A percentile compares a stretch with the other conserved stretches of the same genome.
phyloP scores from a whole-genome alignment of 2,329 filamentous ascomycete genomes.

The Colletotrichum cordylinicola region DNA sequence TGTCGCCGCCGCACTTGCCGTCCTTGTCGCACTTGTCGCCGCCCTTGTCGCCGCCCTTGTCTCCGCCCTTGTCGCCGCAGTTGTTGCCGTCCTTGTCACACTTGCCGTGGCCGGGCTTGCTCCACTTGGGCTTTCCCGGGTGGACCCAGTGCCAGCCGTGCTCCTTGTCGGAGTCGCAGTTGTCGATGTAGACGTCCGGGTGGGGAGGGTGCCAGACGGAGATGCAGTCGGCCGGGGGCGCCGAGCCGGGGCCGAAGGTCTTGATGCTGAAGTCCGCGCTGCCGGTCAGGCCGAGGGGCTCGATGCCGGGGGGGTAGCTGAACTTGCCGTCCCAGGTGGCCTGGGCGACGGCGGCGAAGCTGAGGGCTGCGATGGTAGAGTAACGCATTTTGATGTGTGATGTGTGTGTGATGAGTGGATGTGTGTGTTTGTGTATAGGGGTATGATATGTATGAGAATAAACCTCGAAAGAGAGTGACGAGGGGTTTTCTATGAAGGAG shows the following conservation, averaged over 20 bases:
- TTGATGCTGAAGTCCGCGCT: slow-evolving; percentile 12
- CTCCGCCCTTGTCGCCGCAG: neutral
- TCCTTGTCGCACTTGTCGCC: neutral
- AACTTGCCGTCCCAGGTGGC: slow-evolving; percentile 24
- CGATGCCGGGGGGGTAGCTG: slow-evolving; percentile 27
- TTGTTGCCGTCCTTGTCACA: slow-evolving; percentile 1
- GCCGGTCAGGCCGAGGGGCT: slow-evolving; percentile 11
- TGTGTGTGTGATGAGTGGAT: no score
- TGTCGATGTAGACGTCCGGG: slow-evolving; percentile 38
- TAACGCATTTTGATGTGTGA: slow-evolving; percentile 19
- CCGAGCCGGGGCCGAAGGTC: slow-evolving; percentile 25
- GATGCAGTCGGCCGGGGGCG: slow-evolving; percentile 30
- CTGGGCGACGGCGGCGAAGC: slow-evolving; percentile 20
- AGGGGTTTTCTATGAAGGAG: neutral
- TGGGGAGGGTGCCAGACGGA: slow-evolving; percentile 44
- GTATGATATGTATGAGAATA: neutral
- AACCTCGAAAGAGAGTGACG: neutral
- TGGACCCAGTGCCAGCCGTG: slow-evolving; percentile 42
- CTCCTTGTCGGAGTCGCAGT: slow-evolving; percentile 35
- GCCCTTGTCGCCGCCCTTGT: neutral
- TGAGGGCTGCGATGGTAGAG: slow-evolving; percentile 18
- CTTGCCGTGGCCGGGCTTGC: slow-evolving; percentile 9
- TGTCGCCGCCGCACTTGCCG: neutral
- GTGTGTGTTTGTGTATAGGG: neutral
- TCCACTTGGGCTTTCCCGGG: slow-evolving; percentile 29